Evolutionary conservation across 441 rosid genomes (phyloP).

Genomic region (Oxalis stricta): DNA sequence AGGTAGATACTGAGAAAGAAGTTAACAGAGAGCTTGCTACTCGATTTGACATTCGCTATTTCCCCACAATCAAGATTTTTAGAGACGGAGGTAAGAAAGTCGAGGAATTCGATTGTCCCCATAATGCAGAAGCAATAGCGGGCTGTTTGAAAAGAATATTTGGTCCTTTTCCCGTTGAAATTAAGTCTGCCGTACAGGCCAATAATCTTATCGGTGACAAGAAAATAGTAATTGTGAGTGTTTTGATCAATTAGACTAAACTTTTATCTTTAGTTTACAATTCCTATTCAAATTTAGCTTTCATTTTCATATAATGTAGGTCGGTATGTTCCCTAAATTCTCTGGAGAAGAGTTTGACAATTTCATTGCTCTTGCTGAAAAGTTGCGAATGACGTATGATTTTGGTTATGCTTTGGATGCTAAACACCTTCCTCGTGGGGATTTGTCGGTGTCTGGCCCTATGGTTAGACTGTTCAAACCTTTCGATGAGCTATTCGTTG

Average conservation of each 20-base stretch:
- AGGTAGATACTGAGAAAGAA: slow-evolving; percentile 80
- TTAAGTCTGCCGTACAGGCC: slow-evolving; percentile 61
- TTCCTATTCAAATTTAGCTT: background rate
- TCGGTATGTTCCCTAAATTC: slow-evolving; percentile 80
- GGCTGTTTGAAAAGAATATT: slow-evolving; percentile 64
- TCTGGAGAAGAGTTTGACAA: slow-evolving; percentile 78
- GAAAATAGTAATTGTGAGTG: slow-evolving; percentile 60
- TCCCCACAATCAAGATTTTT: slow-evolving; percentile 76
- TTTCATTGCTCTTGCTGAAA: slow-evolving; percentile 57
- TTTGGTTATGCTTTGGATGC: slow-evolving; percentile 81
- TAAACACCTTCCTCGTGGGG: slow-evolving; percentile 85
- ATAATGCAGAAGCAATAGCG: slow-evolving; percentile 87
- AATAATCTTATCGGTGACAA: slow-evolving; percentile 39
- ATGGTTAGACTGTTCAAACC: slow-evolving; percentile 88
- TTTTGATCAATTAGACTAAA: background rate
- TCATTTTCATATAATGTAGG: slow-evolving; percentile 26
- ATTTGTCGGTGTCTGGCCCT: slow-evolving; percentile 66
- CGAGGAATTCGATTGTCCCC: slow-evolving; percentile 86
- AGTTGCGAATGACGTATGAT: slow-evolving; percentile 71
- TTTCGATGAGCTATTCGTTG: slow-evolving; percentile 81
- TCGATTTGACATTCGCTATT: slow-evolving; percentile 47
- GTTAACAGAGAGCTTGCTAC: slow-evolving; percentile 50
- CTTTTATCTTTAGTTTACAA: background rate
- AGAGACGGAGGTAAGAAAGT: slow-evolving; percentile 67
- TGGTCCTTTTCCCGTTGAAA: slow-evolving; percentile 82